Evolutionary conservation across 2,329 filamentous ascomycete species (phyloP).

Genomic region (Coleophoma cylindrospora): DNA sequence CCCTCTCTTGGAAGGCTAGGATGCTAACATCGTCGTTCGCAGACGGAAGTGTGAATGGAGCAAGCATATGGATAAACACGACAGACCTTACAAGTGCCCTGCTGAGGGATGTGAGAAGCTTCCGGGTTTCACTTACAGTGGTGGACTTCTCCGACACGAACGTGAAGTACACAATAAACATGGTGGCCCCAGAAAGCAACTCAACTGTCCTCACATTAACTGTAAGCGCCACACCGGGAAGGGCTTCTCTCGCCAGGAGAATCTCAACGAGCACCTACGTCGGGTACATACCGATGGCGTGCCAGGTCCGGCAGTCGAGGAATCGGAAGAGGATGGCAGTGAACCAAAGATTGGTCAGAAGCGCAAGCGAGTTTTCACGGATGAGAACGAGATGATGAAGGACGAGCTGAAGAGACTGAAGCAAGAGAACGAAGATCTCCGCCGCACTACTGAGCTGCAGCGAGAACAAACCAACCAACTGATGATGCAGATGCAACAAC

Average conservation of each 20-base stretch:
- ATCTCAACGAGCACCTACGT: conserved; percentile 87
- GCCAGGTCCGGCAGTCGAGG: conserved; percentile 24
- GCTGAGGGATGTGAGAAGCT: conserved; percentile 84
- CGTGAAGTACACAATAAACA: conserved; percentile 91
- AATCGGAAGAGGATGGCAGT: conserved; percentile 24
- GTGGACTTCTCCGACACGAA: conserved; percentile 83
- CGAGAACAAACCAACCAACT: neutral
- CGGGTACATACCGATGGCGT: conserved; percentile 65
- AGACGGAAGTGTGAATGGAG: conserved; percentile 37
- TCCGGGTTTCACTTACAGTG: conserved; percentile 91
- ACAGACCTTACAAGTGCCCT: conserved; percentile 83
- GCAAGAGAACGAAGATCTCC: neutral
- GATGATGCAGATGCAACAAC: neutral
- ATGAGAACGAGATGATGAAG: neutral
- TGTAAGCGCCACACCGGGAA: conserved; percentile 88
- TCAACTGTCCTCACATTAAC: conserved; percentile 79
- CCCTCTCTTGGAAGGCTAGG: neutral
- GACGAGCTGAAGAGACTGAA: conserved; percentile 1
- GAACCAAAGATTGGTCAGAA: conserved; percentile 35
- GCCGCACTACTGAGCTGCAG: neutral
- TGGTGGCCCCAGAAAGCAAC: conserved; percentile 78
- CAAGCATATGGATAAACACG: conserved; percentile 98
- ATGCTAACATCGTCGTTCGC: conserved; percentile 16
- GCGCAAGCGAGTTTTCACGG: conserved; percentile 29
- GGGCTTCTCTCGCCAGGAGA: conserved; percentile 90